Conservation (phyloP, 2,329 filamentous ascomycete species). For the Alternaria incomplexa region DNA sequence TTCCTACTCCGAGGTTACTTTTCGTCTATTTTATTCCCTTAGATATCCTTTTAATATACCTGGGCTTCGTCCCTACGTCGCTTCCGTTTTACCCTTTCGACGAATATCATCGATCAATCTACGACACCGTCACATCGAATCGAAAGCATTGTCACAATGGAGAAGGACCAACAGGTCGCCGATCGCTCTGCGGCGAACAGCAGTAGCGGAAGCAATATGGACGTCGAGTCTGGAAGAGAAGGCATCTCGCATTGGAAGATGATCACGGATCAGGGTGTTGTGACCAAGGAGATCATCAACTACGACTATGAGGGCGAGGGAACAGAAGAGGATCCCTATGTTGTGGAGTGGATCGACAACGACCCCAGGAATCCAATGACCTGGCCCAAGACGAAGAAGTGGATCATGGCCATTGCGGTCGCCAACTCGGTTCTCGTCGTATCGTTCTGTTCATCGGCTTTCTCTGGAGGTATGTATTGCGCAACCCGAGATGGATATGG, state of each 20-base stretch:
- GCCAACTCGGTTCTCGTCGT: conserved; percentile 53
- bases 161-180: conserved; percentile 21
- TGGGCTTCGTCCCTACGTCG: not conserved
- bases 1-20: not conserved
- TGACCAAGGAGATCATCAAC: conserved; percentile 46
- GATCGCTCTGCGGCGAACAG: conserved; percentile 9
- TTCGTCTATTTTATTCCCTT: not conserved
- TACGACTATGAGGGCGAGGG: conserved; percentile 52
- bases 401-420: conserved; percentile 49
- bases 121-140: not conserved
- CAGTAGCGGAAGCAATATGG: conserved; percentile 15
- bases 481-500: not conserved
- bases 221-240: conserved; percentile 43
- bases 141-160: conserved; percentile 15
- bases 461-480: conserved; percentile 41
- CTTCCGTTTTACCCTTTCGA: not conserved
- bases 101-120: not conserved
- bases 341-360: conserved; percentile 56
- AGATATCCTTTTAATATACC: conserved; percentile 7
- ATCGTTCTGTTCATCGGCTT: conserved; percentile 53
- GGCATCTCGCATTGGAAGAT: conserved; percentile 46
- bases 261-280: conserved; percentile 45
- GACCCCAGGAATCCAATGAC: conserved; percentile 55
- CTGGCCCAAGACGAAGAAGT: conserved; percentile 49
- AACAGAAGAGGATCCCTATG: conserved; percentile 53